Evolutionary conservation across 257 asterid species (phyloP), one percentile per base, ranked within the genome.

Genomic region (Solanum raphanifolium): DNA sequence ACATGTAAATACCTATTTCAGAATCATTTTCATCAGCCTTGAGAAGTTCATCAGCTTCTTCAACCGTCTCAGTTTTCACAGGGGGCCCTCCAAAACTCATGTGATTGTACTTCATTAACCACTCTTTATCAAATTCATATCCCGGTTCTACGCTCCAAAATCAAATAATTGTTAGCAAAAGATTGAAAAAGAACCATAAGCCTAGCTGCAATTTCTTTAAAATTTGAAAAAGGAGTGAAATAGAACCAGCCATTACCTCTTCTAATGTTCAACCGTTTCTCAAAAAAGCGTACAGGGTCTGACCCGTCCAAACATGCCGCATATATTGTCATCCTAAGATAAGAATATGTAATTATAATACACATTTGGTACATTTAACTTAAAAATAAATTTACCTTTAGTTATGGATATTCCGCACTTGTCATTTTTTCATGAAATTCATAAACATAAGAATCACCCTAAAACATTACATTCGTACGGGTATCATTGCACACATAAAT

Each of bases 1-100:
- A 43, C 18, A 43, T 43, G 66, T 79, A 43, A 79, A 81, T 81
- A 96, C 98, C 98, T 86, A 93, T 92, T 78, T 93, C 93, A 79
- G 98, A 92, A 84, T 97, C 95, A 90, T 91, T 94, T 88, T 93
- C 94, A 87, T 92, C 91, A 85, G 15, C 91, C 35, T 48, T 89
- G 87, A 89, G 90, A 69, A 95, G 92, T 87, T 91, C 92, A 89
- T 95, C 92, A 25, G 98, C 98, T 92, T 97, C 98, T 90, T 94
- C 98, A 86, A 60, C 12, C 0, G 98, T 92, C 60, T 91, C 91
- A 5, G 92, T 75, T 75, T 94, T 91, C 52, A 97, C 92, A 7
- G 99, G 99, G 18, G 98, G 98, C 20, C 98, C 99, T 90, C 98
- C 99, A 91, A 95, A 96, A 88, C 94, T 95, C 99, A 95, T 97